Evolutionary conservation across 2,329 filamentous ascomycete species (phyloP), one percentile per base, ranked within the genome.

Genomic region (Zasmidium citrigriseum): DNA sequence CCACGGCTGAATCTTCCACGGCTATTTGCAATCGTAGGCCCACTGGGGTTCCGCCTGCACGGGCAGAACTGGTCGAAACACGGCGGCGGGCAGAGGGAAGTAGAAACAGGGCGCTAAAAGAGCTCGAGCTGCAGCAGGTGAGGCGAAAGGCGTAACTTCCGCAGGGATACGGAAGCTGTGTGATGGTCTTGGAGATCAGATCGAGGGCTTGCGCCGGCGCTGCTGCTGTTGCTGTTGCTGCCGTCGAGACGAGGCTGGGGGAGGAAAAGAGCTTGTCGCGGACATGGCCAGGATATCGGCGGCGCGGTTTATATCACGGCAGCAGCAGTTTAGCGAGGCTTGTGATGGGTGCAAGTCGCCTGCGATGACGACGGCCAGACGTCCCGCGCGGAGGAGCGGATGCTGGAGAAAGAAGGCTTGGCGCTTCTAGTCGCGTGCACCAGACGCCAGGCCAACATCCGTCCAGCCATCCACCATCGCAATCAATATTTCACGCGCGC

Each of bases 41-140:
- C 45, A 47, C 45, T n/a, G 23, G 20, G 18, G 16, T 24, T 48
- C 52, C 46, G 61, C 41, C 29, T 56, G 54, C 54, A 56, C 29
- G 46, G 54, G 54, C 46, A 56, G 21, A 41, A 24, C 16, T 18
- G 27, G 46, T 27, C 21, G 23, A n/a, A 54, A 38, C 24, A 55
- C 46, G 21, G 34, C 38, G 53, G 46, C 66, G 66, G 66, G 64
- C 64, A 60, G 65, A 61, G 59, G 66, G 65, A 68, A 62, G 63
- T 52, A 21, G 54, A 45, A 38, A 46, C 57, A 53, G 44, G 54
- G 58, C 58, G 64, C 58, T 62, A 58, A 51, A 5, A 4, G 14
- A 38, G 47, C 49, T 57, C 24, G 25, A 58, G 49, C 46, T 56
- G 54, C 46, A 50, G 55, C 22, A 27, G 51, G 51, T 45, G 27